A percentile compares a stretch with the other conserved stretches of the same genome.
Conservation (phyloP, 2,329 filamentous ascomycete species). For the Metarhizium humberi region DNA sequence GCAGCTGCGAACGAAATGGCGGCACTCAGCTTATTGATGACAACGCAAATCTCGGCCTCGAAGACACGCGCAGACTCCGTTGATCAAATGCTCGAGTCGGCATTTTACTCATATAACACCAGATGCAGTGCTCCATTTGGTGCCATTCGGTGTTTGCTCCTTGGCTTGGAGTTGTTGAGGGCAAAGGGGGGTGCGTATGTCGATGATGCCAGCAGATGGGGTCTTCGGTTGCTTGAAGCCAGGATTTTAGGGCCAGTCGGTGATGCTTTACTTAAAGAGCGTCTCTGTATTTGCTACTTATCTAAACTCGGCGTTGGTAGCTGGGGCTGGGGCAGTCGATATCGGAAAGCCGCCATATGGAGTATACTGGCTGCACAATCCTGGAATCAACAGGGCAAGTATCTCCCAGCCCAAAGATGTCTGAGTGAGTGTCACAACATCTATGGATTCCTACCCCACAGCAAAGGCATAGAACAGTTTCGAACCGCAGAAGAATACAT, state of each 20-base stretch:
- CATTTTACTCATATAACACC: conserved; percentile 86
- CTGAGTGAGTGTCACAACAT: conserved; percentile 58
- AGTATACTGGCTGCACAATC: conserved; percentile 71
- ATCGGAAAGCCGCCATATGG: conserved; percentile 85
- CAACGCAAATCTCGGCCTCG: conserved; percentile 59
- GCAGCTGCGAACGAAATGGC: conserved; percentile 95
- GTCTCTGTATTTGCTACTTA: conserved; percentile 75
- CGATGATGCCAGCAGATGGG: conserved; percentile 85
- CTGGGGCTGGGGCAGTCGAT: conserved; percentile 59
- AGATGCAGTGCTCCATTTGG: conserved; percentile 73
- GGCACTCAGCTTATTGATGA: conserved; percentile 72
- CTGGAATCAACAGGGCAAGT: conserved; percentile 72
- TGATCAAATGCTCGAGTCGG: conserved; percentile 80
- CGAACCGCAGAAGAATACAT: conserved; percentile 41
- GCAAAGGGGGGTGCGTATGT: conserved; percentile 69
- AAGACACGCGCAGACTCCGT: conserved; percentile 74
- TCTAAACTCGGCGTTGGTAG: conserved; percentile 60
- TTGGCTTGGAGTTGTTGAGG: conserved; percentile 75
- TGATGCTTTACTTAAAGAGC: conserved; percentile 76
- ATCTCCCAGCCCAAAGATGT: conserved; percentile 67
- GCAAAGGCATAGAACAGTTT: conserved; percentile 44
- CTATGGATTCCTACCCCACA: conserved; percentile 40
- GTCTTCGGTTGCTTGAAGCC: conserved; percentile 67
- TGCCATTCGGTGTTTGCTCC: conserved; percentile 64
- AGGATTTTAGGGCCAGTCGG: conserved; percentile 66